phyloP scores from a whole-genome alignment of 495 filamentous ascomycete genomes.

The Thozetella sp. region DNA sequence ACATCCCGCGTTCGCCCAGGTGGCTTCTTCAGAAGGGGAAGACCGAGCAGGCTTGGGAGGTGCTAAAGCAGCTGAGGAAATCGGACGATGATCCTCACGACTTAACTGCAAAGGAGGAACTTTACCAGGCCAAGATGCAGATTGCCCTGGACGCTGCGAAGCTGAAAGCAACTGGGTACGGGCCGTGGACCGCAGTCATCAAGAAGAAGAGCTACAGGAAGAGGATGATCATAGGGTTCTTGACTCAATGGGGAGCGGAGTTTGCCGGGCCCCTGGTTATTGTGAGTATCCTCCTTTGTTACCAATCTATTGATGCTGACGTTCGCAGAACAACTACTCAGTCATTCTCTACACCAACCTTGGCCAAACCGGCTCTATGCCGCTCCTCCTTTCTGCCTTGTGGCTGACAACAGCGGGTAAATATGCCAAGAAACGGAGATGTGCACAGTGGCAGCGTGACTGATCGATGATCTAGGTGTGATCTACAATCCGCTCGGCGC shows the following conservation, averaged over 20 bases:
- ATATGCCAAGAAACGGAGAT: not conserved
- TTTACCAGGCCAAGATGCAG: not conserved
- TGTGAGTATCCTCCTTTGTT: not conserved
- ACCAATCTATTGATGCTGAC: not conserved
- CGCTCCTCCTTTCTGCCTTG: slow-evolving; percentile 47
- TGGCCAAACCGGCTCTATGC: slow-evolving; percentile 43
- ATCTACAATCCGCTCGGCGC: slow-evolving; percentile 49
- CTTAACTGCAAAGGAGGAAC: not conserved
- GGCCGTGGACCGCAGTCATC: not conserved
- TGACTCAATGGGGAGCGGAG: not conserved
- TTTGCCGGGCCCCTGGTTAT: not conserved
- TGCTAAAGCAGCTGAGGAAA: not conserved
- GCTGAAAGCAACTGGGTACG: not conserved
- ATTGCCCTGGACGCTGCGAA: not conserved
- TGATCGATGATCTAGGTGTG: slow-evolving; percentile 12
- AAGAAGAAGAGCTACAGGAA: not conserved
- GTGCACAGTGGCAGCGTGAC: not conserved
- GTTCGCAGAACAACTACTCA: slow-evolving; percentile 43
- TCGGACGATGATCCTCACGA: not conserved
- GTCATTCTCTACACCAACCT: slow-evolving; percentile 50
- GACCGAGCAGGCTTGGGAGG: not conserved
- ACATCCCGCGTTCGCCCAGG: not conserved
- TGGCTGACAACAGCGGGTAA: slow-evolving; percentile 42
- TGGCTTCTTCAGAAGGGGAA: not conserved
- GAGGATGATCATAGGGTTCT: not conserved